Evolutionary conservation across 1,139 yeast genomes (phyloP).

Genomic region (Debaryomycetaceae sp.): DNA sequence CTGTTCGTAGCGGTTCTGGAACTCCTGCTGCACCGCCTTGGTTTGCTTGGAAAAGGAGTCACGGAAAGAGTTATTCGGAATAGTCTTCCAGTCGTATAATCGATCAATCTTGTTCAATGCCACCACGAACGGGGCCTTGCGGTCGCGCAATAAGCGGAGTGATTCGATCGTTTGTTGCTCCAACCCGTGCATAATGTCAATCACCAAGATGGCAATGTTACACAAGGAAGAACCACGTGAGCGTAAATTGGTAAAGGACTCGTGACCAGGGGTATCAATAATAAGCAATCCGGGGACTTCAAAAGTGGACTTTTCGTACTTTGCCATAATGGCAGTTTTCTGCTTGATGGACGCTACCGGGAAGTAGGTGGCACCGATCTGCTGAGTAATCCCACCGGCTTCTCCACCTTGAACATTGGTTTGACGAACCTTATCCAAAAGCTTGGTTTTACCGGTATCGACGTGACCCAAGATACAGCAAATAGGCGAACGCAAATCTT

Average conservation of each 20-base stretch:
- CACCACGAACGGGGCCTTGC: constrained; percentile 96
- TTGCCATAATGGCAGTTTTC: constrained; percentile 86
- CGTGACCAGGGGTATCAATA: constrained; percentile 99
- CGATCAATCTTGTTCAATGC: constrained; percentile 97
- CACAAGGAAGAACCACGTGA: constrained; percentile 98
- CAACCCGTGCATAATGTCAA: constrained; percentile 98
- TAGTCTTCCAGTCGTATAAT: constrained; percentile 85
- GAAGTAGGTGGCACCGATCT: constrained; percentile 99
- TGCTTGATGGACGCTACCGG: constrained; percentile 88
- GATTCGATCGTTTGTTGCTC: constrained; percentile 97
- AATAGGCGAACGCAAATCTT: constrained; percentile 89
- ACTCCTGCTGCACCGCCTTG: constrained; percentile 82
- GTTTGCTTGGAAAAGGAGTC: constrained; percentile 79
- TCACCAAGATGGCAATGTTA: constrained; percentile 96
- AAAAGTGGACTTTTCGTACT: constrained; percentile 72
- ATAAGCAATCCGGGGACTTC: constrained; percentile 96
- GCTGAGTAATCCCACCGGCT: constrained; percentile 99
- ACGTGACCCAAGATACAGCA: constrained; percentile 99
- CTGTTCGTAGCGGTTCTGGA: constrained; percentile 75
- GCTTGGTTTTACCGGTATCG: constrained; percentile 97
- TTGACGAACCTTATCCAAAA: constrained; percentile 93
- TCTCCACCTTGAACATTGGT: constrained; percentile 99
- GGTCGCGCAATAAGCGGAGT: constrained; percentile 79
- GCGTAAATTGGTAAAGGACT: constrained; percentile 94
- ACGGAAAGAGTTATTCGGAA: constrained; percentile 90